These are phyloP conservation scores for Lasiodiplodia hormozganensis DNA, from an alignment of 2,329 filamentous ascomycete genomes.

Conservation along the genomic window DNA sequence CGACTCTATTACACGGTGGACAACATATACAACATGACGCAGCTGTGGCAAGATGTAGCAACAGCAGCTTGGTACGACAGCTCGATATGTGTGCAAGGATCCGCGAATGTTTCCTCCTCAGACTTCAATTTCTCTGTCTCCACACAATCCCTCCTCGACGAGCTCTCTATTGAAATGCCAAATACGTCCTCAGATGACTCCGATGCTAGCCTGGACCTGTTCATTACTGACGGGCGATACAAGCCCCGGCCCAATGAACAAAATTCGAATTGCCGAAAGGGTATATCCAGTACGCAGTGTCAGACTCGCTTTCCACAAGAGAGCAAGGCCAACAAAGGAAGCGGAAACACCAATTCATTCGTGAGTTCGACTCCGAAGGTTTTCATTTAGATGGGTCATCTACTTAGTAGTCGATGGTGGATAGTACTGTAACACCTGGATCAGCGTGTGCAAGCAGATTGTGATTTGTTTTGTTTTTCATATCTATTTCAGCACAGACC, in stretches of 20 bases:
- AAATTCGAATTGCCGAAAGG: no score
- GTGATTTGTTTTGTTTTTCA: no score
- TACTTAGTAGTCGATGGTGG: no score
- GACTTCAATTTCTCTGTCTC: background rate
- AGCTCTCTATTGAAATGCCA: background rate
- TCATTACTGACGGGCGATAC: background rate
- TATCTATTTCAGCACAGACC: no score
- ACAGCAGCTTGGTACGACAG: constrained; percentile 42
- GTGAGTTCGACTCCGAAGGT: no score
- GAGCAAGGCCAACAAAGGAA: no score
- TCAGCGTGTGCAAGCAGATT: no score
- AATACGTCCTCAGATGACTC: background rate
- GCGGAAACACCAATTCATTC: no score
- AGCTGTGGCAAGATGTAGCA: constrained; percentile 45
- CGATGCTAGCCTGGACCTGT: background rate
- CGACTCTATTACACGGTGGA: constrained; percentile 47
- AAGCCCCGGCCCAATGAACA: background rate
- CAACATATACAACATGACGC: constrained; percentile 46
- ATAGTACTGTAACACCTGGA: no score
- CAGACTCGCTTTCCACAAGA: no score
- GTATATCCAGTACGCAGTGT: no score
- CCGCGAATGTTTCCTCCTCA: constrained; percentile 11
- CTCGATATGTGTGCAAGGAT: constrained; percentile 43
- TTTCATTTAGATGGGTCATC: no score
- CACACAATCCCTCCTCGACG: background rate